These are phyloP conservation scores for Pyropia haitanensis DNA, from an alignment of 23 red algal genomes.

Conservation along the genomic window DNA sequence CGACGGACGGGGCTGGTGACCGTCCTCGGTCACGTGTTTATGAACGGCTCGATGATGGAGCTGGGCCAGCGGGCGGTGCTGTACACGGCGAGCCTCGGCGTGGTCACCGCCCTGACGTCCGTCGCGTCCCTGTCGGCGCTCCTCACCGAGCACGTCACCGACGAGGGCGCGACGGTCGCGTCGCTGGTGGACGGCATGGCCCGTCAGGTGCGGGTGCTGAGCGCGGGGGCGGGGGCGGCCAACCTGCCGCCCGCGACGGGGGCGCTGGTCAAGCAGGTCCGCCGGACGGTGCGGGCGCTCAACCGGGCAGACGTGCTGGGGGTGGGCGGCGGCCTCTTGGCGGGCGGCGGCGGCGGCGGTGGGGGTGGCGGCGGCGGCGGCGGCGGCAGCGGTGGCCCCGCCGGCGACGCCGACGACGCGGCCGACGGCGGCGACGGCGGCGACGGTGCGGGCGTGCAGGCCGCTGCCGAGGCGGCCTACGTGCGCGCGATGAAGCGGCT, in stretches of 20 bases:
- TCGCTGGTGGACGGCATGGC: conserved; percentile 37
- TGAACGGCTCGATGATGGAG: conserved; percentile 56
- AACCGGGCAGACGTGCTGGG: conserved; percentile 32
- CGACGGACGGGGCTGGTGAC: conserved; percentile 13
- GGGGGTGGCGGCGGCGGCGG: conserved; percentile 4
- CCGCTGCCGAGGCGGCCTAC: conserved; percentile 31
- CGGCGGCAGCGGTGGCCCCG: conserved; percentile 1
- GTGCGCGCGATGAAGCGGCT: conserved; percentile 30
- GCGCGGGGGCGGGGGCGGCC: conserved; percentile 19
- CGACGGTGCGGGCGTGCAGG: conserved; percentile 3
- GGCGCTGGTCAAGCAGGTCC: conserved; percentile 35
- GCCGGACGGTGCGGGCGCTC: conserved; percentile 37
- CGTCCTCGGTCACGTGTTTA: conserved; percentile 19
- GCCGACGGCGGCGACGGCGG: not conserved
- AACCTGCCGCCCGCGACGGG: conserved; percentile 21
- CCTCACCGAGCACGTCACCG: conserved; percentile 10
- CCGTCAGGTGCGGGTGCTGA: conserved; percentile 38
- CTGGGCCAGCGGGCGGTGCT: conserved; percentile 33
- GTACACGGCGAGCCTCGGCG: conserved; percentile 34
- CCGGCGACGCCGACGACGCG: not conserved
- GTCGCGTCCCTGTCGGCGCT: conserved; percentile 19
- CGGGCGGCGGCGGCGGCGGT: not conserved
- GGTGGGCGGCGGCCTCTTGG: not conserved
- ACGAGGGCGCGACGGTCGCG: conserved; percentile 27
- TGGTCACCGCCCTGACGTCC: conserved; percentile 32